Evolutionary conservation across 371 early-diverging fungal genomes (phyloP), one percentile per base, ranked within the genome.

Genomic region (Saksenaea oblongispora): DNA sequence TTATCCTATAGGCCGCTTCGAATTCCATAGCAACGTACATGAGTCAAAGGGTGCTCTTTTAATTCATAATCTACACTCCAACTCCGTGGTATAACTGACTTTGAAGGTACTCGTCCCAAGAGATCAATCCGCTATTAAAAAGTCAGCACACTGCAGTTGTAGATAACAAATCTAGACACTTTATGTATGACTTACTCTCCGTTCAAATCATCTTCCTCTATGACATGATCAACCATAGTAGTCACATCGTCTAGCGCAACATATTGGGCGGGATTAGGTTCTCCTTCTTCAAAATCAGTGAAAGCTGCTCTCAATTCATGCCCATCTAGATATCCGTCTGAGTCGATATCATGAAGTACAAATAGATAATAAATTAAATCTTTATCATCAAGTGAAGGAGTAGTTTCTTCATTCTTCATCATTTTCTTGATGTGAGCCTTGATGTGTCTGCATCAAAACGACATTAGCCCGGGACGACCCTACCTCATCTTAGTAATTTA

Each of bases 81-180:
- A n/a, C 41, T 17, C 72, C 81, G 58, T 89, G 91, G 62, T 88
- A 89, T 31, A 78, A 61, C 71, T 89, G 88, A 41, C 84, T 82
- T 63, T 83, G 84, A 63, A 90, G 67, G 60, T 90, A 92, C 70
- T 92, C 92, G 39, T 84, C 87, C 88, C 88, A 89, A 24, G 84
- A 83, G 44, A 92, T 87, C 70, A 78, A 74, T 18, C 92, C 92
- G 76, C 90, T 88, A 59, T 54, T 0, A 54, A 56, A 41, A 61
- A 26, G 17, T 65, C 28, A 41, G 27, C 34, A 14, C 9, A 18
- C 13, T 36, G 15, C 34, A n/a, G 9, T 39, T 24, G 14, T 15
- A 15, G 37, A 64, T 17, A 55, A 39, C n/a, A 41, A 22, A 47
- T n/a, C 14, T 13, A n/a, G n/a, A n/a, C n/a, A n/a, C n/a, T n/a